Evolutionary conservation across 2,329 filamentous ascomycete genomes (phyloP).

Genomic region (Aspergillus chevalieri): DNA sequence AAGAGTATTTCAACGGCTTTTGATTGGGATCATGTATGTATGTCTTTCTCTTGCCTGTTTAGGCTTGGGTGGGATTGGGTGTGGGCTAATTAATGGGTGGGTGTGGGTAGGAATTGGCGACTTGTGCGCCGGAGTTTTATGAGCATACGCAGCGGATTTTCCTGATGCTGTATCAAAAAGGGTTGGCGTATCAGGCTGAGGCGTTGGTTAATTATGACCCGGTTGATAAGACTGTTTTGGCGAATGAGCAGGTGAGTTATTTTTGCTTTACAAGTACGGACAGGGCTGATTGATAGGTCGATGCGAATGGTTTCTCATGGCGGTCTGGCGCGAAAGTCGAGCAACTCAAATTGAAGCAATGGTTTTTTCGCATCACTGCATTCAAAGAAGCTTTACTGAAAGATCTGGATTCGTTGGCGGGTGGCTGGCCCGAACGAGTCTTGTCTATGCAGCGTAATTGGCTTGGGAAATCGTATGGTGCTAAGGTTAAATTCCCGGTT

Average conservation of each 20-base stretch:
- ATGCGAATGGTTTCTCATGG: constrained; percentile 78
- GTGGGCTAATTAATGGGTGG: constrained; percentile 8
- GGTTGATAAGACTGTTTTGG: constrained; percentile 79
- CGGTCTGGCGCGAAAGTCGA: constrained; percentile 79
- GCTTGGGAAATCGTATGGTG: constrained; percentile 73
- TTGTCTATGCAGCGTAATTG: constrained; percentile 80
- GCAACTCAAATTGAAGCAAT: constrained; percentile 72
- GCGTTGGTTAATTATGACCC: constrained; percentile 87
- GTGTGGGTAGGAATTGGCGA: constrained; percentile 64
- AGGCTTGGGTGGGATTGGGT: not conserved
- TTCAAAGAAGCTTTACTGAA: constrained; percentile 67
- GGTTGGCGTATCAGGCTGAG: constrained; percentile 75
- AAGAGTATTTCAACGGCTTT: constrained; percentile 72
- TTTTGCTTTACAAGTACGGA: not conserved
- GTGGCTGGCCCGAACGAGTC: constrained; percentile 76
- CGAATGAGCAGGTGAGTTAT: constrained; percentile 65
- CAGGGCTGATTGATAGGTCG: constrained; percentile 47
- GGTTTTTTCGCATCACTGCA: constrained; percentile 80
- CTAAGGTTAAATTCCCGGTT: constrained; percentile 64
- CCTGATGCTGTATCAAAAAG: constrained; percentile 65
- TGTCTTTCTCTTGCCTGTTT: not conserved
- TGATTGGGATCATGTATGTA: constrained; percentile 72
- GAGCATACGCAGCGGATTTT: constrained; percentile 86
- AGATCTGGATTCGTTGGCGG: constrained; percentile 62
- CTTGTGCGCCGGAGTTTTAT: constrained; percentile 79